phyloP scores from a whole-genome alignment of 371 early-diverging fungal species.

The Actinomucor elegans region DNA sequence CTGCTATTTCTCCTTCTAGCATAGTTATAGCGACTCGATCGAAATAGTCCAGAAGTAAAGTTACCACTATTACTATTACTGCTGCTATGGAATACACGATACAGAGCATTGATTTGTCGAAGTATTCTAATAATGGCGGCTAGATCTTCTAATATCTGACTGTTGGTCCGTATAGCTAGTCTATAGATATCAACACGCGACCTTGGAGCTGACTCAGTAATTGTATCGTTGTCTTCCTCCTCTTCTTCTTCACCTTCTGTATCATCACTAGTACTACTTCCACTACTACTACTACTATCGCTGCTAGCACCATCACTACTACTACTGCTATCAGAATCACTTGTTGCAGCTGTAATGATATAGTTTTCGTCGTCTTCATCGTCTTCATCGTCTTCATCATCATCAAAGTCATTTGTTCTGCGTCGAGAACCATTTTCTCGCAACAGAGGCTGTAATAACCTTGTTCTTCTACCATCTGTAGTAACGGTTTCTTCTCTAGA shows the following conservation, averaged over 20 bases:
- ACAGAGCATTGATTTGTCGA: constrained; percentile 20
- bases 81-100: constrained; percentile 12
- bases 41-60: neutral
- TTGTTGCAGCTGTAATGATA: neutral
- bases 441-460: too few relatives aligned
- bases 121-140: constrained; percentile 24
- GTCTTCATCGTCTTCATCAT: neutral
- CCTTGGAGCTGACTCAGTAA: neutral
- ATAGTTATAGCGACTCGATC: too few relatives aligned
- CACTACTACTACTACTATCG: neutral
- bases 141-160: constrained; percentile 22
- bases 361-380: neutral
- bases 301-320: neutral
- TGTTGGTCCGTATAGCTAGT: constrained; percentile 15
- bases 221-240: constrained; percentile 8
- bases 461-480: neutral
- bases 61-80: neutral
- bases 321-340: neutral
- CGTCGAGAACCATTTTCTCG: too few relatives aligned
- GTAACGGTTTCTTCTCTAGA: too few relatives aligned
- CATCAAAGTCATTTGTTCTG: neutral
- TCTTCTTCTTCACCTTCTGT: neutral
- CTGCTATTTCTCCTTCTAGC: neutral
- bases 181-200: constrained; percentile 17
- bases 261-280: neutral